phyloP scores from a whole-genome alignment of 2,329 filamentous ascomycete species.

The Ilyonectria mors-panacis region DNA sequence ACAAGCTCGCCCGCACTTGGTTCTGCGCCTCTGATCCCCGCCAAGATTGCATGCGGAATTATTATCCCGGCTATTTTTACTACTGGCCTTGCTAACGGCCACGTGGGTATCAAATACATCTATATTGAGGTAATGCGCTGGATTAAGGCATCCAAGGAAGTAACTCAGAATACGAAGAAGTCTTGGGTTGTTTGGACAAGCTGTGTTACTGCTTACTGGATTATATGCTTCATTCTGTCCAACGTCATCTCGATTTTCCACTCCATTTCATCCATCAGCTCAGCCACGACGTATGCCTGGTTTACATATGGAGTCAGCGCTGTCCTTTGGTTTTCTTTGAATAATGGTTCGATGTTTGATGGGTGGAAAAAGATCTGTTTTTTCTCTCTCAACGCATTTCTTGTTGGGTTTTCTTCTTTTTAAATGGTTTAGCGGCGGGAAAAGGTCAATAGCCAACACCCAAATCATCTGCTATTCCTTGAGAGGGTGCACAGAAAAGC shows the following conservation, averaged over 20 bases:
- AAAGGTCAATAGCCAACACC: no score
- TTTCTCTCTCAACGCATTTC: conserved; percentile 35
- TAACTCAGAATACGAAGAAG: conserved; percentile 33
- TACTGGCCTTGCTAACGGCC: conserved; percentile 37
- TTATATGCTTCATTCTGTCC: conserved; percentile 41
- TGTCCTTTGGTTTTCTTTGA: conserved; percentile 37
- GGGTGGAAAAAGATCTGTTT: conserved; percentile 35
- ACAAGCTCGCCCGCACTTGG: conserved; percentile 38
- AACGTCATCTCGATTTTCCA: conserved; percentile 45
- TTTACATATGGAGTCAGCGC: conserved; percentile 42
- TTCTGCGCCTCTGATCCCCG: conserved; percentile 35
- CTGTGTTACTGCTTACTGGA: conserved; percentile 36
- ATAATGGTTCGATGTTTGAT: conserved; percentile 30
- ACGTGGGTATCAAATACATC: conserved; percentile 43
- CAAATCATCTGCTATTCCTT: no score
- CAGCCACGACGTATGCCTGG: conserved; percentile 41
- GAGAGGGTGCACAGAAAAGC: no score
- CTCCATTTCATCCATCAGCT: conserved; percentile 42
- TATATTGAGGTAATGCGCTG: conserved; percentile 38
- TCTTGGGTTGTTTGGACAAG: conserved; percentile 43
- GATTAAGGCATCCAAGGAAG: conserved; percentile 27
- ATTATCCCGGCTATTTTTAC: conserved; percentile 39
- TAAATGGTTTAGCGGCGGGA: no score
- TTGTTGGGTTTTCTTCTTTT: conserved; percentile 34
- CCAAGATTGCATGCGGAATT: conserved; percentile 43